Base-by-base conservation (phyloP, 129 eudicot species). In the Smallanthus sonchifolius region DNA sequence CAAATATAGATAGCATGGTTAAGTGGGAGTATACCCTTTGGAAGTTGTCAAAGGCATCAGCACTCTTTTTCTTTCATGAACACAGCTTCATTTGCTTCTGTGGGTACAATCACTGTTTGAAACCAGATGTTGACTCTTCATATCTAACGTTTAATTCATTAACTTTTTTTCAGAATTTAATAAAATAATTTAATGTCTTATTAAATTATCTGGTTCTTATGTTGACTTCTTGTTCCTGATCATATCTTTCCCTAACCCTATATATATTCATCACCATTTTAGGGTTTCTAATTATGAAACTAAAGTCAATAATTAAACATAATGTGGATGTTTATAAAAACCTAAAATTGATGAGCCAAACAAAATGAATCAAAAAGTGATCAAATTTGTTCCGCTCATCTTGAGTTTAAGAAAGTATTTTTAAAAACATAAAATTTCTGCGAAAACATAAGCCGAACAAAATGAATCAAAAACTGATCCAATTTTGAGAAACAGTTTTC, bases 81-180 rank as follows among this genome's bases (percentile, higher is more conserved):
- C 78, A 54, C 69, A 79, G 60, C 74, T 72, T 72, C 78, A 65
- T 65, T 79, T 65, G 74, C 63, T 79, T 65, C 74, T 65, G 74
- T 79, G 74, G 79, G 79, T 79, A 79, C 83, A 72, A 72, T 79
- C 78, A 79, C 83, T 79, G 74, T 72, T 79, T 52, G 54, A 76
- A 72, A 11, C 69, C 74, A 66, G 79, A 79, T 79, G 79, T 73
- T 79, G 83, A 72, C 83, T 79, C 60, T 54, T 65, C 78, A 79
- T 72, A n/a, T n/a, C n/a, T n/a, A 64, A 51, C 60, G 42, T 79
- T 79, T 39, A 28, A 72, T 15, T 72, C 67, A 48, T 49, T 48
- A 5, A 45, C 19, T 44, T 78, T 40, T 20, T 34, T 49, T 65
- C 73, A 72, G 51, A 72, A 64, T 72, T 61, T 69, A 70, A 44